Conservation (phyloP, 345 rosid genomes). For the Salix arbutifolia region DNA sequence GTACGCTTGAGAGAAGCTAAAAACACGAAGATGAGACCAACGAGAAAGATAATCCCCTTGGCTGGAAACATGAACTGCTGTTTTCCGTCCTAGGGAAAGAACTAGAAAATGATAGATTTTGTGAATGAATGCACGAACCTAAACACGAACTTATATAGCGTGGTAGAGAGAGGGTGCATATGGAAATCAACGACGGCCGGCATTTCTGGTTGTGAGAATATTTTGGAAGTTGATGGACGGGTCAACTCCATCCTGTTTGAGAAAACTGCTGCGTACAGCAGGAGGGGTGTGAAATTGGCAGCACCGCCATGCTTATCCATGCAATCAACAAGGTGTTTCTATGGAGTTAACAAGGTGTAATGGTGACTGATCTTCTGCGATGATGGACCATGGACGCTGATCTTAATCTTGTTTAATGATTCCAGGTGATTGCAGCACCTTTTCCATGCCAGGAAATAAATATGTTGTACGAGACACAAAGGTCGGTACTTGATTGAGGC, state of each 20-base stretch:
- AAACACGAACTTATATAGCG: constrained; percentile 2
- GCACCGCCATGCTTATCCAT: background rate
- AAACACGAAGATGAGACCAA: constrained; percentile 16
- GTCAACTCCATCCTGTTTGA: background rate
- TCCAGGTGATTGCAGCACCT: background rate
- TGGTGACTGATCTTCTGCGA: background rate
- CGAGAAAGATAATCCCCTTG: constrained; percentile 7
- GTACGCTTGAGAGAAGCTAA: constrained; percentile 16
- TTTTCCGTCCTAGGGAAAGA: constrained; percentile 8
- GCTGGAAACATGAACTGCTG: background rate
- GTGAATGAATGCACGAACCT: background rate
- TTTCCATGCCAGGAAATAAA: background rate
- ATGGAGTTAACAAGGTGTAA: background rate
- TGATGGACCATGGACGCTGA: background rate
- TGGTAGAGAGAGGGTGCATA: background rate
- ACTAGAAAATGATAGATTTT: background rate
- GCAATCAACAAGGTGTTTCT: too few species aligned
- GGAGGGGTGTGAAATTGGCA: background rate
- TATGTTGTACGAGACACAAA: background rate
- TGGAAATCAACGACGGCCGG: background rate
- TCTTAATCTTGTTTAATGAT: background rate
- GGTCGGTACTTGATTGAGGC: background rate
- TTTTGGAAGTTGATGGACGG: background rate
- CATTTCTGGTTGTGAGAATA: background rate
- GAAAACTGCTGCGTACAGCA: background rate